These are phyloP conservation scores for Psilocybe subaeruginosa DNA, from an alignment of 768 basidiomycete genomes.

Conservation along the genomic window DNA sequence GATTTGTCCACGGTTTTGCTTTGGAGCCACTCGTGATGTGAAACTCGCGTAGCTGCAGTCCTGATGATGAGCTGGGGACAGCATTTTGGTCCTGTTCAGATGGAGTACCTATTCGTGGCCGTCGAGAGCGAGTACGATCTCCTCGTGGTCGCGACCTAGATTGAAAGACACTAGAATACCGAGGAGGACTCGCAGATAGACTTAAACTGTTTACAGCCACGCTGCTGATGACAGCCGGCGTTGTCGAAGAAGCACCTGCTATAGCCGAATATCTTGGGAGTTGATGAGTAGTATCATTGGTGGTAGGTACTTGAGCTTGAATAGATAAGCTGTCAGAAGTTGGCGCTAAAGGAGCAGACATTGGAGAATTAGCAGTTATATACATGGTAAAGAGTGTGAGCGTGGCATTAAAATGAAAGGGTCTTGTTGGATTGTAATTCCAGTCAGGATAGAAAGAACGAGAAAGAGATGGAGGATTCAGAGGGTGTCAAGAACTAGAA, in stretches of 20 bases:
- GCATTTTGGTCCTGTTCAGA: not conserved
- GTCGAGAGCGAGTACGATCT: not conserved
- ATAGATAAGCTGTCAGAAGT: not conserved
- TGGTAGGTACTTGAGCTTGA: not conserved
- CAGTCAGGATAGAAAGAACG: not conserved
- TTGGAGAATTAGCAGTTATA: not conserved
- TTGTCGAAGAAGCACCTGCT: constrained; percentile 2
- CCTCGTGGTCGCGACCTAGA: not conserved
- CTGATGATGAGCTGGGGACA: constrained; percentile 6
- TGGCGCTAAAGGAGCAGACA: not conserved
- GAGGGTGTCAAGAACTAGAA: not conserved
- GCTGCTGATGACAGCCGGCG: not conserved
- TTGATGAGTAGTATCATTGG: not conserved
- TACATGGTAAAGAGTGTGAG: not conserved
- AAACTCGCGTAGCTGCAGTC: constrained; percentile 19
- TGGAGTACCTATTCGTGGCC: not conserved
- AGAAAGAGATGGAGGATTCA: not conserved
- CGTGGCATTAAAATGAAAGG: not conserved
- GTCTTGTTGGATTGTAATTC: not conserved
- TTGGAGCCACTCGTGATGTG: constrained; percentile 16
- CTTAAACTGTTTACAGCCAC: not conserved
- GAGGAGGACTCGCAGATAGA: constrained; percentile 7
- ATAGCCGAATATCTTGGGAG: constrained; percentile 20
- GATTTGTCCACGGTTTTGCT: constrained; percentile 25
- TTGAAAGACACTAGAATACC: constrained; percentile 18